Conservation (phyloP, 768 basidiomycete species). For the Rhodotorula diobovata region DNA sequence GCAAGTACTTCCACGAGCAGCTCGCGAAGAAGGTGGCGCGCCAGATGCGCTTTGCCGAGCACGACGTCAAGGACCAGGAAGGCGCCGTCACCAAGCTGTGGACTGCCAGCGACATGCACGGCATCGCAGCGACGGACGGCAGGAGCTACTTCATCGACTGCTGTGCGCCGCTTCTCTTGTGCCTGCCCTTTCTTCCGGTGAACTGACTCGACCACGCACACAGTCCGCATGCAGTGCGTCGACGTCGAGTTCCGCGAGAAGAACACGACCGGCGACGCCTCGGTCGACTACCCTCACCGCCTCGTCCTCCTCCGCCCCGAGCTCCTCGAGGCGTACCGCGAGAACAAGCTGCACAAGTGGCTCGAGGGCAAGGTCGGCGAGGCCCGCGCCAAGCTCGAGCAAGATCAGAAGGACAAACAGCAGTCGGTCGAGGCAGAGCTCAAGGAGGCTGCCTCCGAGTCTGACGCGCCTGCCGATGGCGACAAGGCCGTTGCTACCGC, state of each 20-base stretch:
- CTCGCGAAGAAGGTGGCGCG: slow-evolving; percentile 49
- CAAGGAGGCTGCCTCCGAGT: slow-evolving; percentile 40
- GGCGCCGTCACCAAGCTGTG: slow-evolving; percentile 47
- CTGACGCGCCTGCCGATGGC: slow-evolving; percentile 22
- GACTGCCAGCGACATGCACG: slow-evolving; percentile 51
- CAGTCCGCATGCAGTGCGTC: slow-evolving; percentile 49
- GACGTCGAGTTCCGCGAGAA: slow-evolving; percentile 52
- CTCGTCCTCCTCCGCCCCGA: slow-evolving; percentile 51
- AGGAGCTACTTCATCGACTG: slow-evolving; percentile 51
- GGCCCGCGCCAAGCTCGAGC: slow-evolving; percentile 37
- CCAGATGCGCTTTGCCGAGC: slow-evolving; percentile 47
- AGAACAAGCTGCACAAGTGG: slow-evolving; percentile 49
- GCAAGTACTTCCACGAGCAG: slow-evolving; percentile 47
- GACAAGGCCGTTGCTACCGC: neutral
- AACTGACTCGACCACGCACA: neutral
- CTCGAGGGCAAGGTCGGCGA: slow-evolving; percentile 42
- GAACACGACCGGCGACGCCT: slow-evolving; percentile 41
- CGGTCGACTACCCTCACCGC: slow-evolving; percentile 49
- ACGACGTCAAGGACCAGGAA: slow-evolving; percentile 47
- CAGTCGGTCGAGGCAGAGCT: slow-evolving; percentile 41
- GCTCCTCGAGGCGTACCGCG: slow-evolving; percentile 51
- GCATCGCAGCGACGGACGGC: slow-evolving; percentile 51
- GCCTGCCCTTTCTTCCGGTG: neutral
- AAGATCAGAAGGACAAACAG: slow-evolving; percentile 33
- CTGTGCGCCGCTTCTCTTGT: slow-evolving; percentile 28